These are phyloP conservation scores for Furcasterigmium sp. DNA, from an alignment of 2,329 filamentous ascomycete species.

Conservation along the genomic window DNA sequence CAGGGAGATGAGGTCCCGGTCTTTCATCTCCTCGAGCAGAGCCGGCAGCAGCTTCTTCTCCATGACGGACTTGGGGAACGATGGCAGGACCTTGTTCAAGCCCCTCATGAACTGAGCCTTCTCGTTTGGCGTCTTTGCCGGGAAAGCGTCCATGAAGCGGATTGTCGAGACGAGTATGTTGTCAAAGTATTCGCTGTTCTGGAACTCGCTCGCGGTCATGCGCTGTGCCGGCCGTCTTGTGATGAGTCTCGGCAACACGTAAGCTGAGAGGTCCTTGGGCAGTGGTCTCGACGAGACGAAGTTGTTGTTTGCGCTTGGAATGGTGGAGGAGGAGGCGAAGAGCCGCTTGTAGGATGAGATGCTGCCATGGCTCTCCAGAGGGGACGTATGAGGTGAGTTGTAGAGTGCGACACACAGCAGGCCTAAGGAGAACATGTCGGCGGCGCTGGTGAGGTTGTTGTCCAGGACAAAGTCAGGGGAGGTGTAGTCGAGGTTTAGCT, in stretches of 20 bases:
- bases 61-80: slow-evolving; percentile 88
- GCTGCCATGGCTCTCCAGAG: slow-evolving; percentile 76
- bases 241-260: slow-evolving; percentile 80
- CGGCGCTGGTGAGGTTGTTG: slow-evolving; percentile 74
- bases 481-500: slow-evolving; percentile 87
- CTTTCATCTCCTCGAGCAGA: slow-evolving; percentile 88
- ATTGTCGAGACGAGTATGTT: slow-evolving; percentile 96
- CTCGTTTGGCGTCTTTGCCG: slow-evolving; percentile 85
- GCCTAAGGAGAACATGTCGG: slow-evolving; percentile 92
- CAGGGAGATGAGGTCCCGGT: slow-evolving; percentile 76
- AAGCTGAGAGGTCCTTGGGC: slow-evolving; percentile 69
- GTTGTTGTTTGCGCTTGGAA: slow-evolving; percentile 76
- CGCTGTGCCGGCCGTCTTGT: slow-evolving; percentile 83
- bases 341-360: slow-evolving; percentile 79
- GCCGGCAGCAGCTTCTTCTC: slow-evolving; percentile 92
- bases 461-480: slow-evolving; percentile 95
- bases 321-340: slow-evolving; percentile 71
- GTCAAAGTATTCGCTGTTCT: slow-evolving; percentile 93
- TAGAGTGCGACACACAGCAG: slow-evolving; percentile 85
- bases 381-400: slow-evolving; percentile 88
- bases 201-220: slow-evolving; percentile 84
- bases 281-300: slow-evolving; percentile 76
- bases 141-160: slow-evolving; percentile 85
- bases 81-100: slow-evolving; percentile 77
- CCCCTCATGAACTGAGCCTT: slow-evolving; percentile 91